These are phyloP conservation scores for Xerocomellus dryophilus DNA, from an alignment of 768 basidiomycete genomes.

Conservation along the genomic window DNA sequence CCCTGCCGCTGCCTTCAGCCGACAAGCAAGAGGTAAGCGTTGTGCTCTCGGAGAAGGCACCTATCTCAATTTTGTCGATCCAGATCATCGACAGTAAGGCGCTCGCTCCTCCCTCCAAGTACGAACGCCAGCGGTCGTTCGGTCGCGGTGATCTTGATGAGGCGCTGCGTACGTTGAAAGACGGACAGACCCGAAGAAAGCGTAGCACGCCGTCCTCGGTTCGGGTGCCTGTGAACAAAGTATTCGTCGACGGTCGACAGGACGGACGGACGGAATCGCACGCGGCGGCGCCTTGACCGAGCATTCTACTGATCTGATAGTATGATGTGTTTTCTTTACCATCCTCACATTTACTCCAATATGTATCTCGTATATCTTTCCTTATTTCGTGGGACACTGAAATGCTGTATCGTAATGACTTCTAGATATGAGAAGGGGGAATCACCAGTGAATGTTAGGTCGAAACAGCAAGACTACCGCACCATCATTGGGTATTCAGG, in stretches of 20 bases:
- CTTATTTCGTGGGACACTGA: background rate
- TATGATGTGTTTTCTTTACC: background rate
- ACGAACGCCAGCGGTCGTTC: slow-evolving; percentile 50
- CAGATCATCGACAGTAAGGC: slow-evolving; percentile 46
- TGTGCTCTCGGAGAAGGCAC: background rate
- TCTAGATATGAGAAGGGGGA: background rate
- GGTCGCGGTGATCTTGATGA: slow-evolving; percentile 81
- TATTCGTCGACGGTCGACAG: slow-evolving; percentile 32
- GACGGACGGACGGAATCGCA: slow-evolving; percentile 4
- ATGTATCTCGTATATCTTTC: background rate
- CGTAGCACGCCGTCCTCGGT: slow-evolving; percentile 15
- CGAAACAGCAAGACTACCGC: background rate
- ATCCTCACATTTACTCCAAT: background rate
- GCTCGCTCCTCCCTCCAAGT: slow-evolving; percentile 41
- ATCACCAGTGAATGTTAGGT: background rate
- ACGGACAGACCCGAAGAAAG: slow-evolving; percentile 40
- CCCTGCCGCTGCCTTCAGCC: background rate
- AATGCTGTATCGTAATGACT: background rate
- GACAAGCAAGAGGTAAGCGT: slow-evolving; percentile 9
- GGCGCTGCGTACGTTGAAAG: slow-evolving; percentile 76
- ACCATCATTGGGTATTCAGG: slow-evolving; percentile 40
- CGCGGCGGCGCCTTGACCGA: background rate
- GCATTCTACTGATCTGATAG: background rate
- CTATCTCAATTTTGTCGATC: background rate
- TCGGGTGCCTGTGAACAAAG: slow-evolving; percentile 17